A percentile compares a stretch with the other conserved stretches of the same genome.
phyloP scores from a whole-genome alignment of 257 asterid genomes.

The Nicotiana undulata region DNA sequence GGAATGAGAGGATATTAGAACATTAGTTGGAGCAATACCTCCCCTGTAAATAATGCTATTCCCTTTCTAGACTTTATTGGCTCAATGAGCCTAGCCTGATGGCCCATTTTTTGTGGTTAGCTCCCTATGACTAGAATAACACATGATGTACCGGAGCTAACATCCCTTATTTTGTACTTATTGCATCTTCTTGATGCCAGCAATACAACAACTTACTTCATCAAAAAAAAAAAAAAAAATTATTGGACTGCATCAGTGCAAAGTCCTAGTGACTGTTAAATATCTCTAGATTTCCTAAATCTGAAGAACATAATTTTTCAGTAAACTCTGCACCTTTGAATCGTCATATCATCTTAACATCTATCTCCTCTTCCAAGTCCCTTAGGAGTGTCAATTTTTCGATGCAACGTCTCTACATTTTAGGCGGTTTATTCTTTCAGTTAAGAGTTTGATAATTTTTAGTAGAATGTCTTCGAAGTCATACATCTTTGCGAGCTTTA shows the following conservation, averaged over 20 bases:
- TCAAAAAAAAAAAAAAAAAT: too few relatives aligned
- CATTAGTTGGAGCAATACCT: too few relatives aligned
- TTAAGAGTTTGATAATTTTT: not conserved
- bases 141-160: too few relatives aligned
- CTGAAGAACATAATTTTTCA: not conserved
- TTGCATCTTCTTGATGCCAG: too few relatives aligned
- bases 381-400: not conserved
- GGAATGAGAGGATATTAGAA: not conserved
- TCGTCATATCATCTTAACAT: not conserved
- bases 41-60: too few relatives aligned
- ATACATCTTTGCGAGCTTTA: not conserved
- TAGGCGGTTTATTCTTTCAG: not conserved
- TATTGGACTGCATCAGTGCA: not conserved
- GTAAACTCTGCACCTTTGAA: not conserved
- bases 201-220: too few relatives aligned
- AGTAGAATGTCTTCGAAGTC: not conserved
- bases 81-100: too few relatives aligned
- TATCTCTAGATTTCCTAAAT: not conserved
- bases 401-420: not conserved
- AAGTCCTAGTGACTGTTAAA: not conserved
- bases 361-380: not conserved
- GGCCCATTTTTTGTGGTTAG: too few relatives aligned
- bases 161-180: too few relatives aligned
- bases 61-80: too few relatives aligned
- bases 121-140: too few relatives aligned